Evolutionary conservation across 2,329 filamentous ascomycete species (phyloP), one percentile per base, ranked within the genome.

Genomic region (Thermoascus crustaceus): DNA sequence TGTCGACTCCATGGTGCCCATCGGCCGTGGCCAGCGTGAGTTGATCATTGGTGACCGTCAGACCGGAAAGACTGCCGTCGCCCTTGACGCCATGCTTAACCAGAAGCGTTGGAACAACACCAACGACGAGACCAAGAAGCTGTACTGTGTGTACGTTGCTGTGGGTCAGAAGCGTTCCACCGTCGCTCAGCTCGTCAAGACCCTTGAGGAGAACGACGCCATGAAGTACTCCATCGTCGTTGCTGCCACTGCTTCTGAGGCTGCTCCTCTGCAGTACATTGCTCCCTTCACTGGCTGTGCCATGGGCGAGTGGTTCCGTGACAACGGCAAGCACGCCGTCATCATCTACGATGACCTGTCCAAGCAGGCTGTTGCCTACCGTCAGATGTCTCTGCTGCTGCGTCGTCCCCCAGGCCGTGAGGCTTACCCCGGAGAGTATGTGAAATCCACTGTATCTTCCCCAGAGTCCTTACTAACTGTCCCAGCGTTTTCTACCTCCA

Each of bases 21-120:
- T 98, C 59, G 91, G 91, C 67, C 91, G 91, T 89, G 91, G 91
- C 64, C 91, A 98, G 79, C 91, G 91, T 89, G 91, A 98, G 77
- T 75, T 98, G 79, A 96, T 98, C 70, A 98, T 98, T 71, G 91
- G 91, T 76, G 91, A 98, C 68, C 91, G 91, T 87, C 91, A 98
- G 75, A 98, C 91, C 58, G 91, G 91, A 71, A 98, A 98, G 84
- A 98, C 91, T 64, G 91, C 91, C 60, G 89, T 98, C 65, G 89
- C 83, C 60, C 85, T 98, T 46, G 91, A 98, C 67, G 80, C 89
- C 68, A 96, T 98, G 56, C 82, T 98, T 46, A 98, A 98, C 83
- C 91, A 98, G 78, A 93, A 91, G 80, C 79, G 89, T 63, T 96
- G 89, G 89, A 98, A 98, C 80, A 74, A 69, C 65, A 59, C 69